phyloP scores from a whole-genome alignment of 495 filamentous ascomycete species.

The Neurospora tetrasperma region DNA sequence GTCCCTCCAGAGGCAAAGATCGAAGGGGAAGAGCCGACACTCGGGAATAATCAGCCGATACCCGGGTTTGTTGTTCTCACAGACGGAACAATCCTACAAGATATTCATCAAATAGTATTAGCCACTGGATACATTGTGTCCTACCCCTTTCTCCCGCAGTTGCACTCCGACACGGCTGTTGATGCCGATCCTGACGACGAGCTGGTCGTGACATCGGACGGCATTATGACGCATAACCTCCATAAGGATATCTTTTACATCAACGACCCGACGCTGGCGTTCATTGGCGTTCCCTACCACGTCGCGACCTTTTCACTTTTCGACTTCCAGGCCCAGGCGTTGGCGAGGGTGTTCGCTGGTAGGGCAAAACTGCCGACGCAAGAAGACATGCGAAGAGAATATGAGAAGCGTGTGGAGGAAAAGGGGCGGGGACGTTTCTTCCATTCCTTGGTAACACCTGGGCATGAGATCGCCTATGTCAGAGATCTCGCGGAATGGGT shows the following conservation, averaged over 20 bases:
- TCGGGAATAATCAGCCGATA: slow-evolving; percentile 4
- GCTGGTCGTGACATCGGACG: slow-evolving; percentile 48
- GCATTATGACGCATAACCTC: slow-evolving; percentile 55
- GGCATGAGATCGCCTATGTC: slow-evolving; percentile 46
- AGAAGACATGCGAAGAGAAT: slow-evolving; percentile 42
- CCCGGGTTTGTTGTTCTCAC: slow-evolving; percentile 20
- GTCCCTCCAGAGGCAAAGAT: slow-evolving; percentile 5
- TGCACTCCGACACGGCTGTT: slow-evolving; percentile 28
- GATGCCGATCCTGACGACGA: slow-evolving; percentile 34
- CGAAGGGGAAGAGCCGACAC: slow-evolving; percentile 5
- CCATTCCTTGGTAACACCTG: slow-evolving; percentile 37
- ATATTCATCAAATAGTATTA: slow-evolving; percentile 46
- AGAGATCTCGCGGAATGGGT: slow-evolving; percentile 43
- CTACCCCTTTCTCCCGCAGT: slow-evolving; percentile 45
- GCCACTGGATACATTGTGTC: slow-evolving; percentile 58
- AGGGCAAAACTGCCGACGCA: slow-evolving; percentile 37
- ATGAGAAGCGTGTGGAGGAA: slow-evolving; percentile 28
- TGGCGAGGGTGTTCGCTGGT: slow-evolving; percentile 46
- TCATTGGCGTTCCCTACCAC: slow-evolving; percentile 52
- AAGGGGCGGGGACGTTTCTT: slow-evolving; percentile 45
- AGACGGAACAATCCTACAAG: slow-evolving; percentile 32
- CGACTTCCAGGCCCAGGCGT: slow-evolving; percentile 54
- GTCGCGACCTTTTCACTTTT: slow-evolving; percentile 54
- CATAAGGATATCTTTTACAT: slow-evolving; percentile 62
- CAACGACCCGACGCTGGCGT: slow-evolving; percentile 48